Evolutionary conservation across 129 eudicot genomes (phyloP).

Genomic region (sunflower (Helianthus annuus)): HanXRQr2.0-SUNRISE NC_035439.2:34278185-34278684

Average conservation of each 20-base stretch:
- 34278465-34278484: conserved; percentile 95
- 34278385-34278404: background rate
- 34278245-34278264: background rate
- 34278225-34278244: background rate
- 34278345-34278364: conserved; percentile 58
- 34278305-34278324: conserved; percentile 69
- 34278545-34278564: conserved; percentile 20
- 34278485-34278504: conserved; percentile 56
- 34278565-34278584: conserved; percentile 9
- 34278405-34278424: background rate
- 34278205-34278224: background rate
- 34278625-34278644: background rate
- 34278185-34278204: background rate
- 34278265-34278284: conserved; percentile 74
- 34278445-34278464: conserved; percentile 93
- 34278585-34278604: background rate
- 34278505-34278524: conserved; percentile 13
- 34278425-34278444: conserved; percentile 68
- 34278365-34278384: background rate
- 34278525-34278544: conserved; percentile 14
- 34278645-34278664: background rate
- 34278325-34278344: conserved; percentile 84
- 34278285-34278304: conserved; percentile 99
- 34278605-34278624: background rate
- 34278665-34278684: background rate